phyloP scores from a whole-genome alignment of 2,329 filamentous ascomycete species.

The Fusarium staphyleae region DNA sequence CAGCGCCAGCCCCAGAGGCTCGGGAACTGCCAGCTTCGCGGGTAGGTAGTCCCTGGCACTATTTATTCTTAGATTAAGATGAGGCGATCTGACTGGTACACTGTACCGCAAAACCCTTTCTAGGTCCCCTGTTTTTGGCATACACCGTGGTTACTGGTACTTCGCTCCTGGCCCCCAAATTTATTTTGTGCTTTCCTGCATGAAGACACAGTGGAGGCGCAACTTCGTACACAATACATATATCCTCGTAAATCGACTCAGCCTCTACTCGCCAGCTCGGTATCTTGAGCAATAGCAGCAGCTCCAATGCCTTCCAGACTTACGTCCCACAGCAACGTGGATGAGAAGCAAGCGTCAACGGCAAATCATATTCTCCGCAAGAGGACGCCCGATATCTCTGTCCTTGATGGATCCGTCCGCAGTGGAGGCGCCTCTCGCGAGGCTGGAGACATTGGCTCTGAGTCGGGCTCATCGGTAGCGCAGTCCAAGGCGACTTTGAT shows the following conservation, averaged over 20 bases:
- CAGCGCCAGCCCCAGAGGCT: neutral
- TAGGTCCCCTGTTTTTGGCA: neutral
- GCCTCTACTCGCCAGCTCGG: conserved; percentile 23
- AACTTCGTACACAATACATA: conserved; percentile 4
- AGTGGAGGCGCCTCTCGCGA: conserved; percentile 17
- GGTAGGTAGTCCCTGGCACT: conserved; percentile 4
- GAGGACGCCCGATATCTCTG: conserved; percentile 35
- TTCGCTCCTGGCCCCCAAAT: conserved; percentile 2
- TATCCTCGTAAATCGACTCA: conserved; percentile 14
- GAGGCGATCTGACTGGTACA: conserved; percentile 20
- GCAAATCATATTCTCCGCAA: conserved; percentile 33
- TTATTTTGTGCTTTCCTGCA: conserved; percentile 16
- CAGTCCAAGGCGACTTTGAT: conserved; percentile 36
- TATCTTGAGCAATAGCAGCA: neutral
- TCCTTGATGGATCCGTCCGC: conserved; percentile 14
- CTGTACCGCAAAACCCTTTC: conserved; percentile 7
- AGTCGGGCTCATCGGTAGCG: conserved; percentile 24
- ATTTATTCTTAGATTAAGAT: conserved; percentile 2
- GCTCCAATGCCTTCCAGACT: no score
- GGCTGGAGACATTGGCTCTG: conserved; percentile 26
- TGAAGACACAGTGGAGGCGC: conserved; percentile 29
- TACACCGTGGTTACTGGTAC: conserved; percentile 19
- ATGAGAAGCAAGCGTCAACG: neutral
- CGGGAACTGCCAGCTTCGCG: conserved; percentile 9
- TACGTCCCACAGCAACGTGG: no score